A percentile compares a stretch with the other conserved stretches of the same genome.
phyloP scores from a whole-genome alignment of 2,329 filamentous ascomycete genomes.

The Podosphaera leucotricha region DNA sequence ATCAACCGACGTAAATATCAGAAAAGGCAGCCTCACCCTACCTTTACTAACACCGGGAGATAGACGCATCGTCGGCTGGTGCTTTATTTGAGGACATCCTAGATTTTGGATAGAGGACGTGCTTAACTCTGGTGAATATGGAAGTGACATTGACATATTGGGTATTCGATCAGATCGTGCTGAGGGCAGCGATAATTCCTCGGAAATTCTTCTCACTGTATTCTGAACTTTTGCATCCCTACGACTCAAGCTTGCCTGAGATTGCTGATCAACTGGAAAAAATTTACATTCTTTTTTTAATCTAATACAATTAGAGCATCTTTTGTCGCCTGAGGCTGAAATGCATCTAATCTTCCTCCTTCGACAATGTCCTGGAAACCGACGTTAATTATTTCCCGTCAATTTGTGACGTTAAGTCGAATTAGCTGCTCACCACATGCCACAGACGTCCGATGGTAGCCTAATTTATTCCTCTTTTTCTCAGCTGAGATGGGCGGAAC shows the following conservation, averaged over 20 bases:
- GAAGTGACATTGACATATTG: constrained; percentile 19
- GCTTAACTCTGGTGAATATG: constrained; percentile 20
- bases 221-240: constrained; percentile 18
- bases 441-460: constrained; percentile 85
- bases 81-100: constrained; percentile 20
- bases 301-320: constrained; percentile 81
- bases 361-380: constrained; percentile 57
- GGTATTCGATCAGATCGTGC: constrained; percentile 20
- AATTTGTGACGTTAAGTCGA: constrained; percentile 2
- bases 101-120: constrained; percentile 24
- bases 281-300: constrained; percentile 91
- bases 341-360: constrained; percentile 85
- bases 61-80: constrained; percentile 15
- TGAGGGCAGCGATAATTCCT: constrained; percentile 24
- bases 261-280: constrained; percentile 62
- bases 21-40: constrained; percentile 1
- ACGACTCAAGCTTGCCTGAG: constrained; percentile 21
- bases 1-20: not conserved
- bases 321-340: constrained; percentile 44
- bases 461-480: constrained; percentile 71
- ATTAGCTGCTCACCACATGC: constrained; percentile 58
- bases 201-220: constrained; percentile 17
- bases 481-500: constrained; percentile 22
- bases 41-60: constrained; percentile 15
- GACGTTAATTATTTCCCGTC: constrained; percentile 1